A percentile compares a stretch with the other conserved stretches of the same genome.
phyloP scores from a whole-genome alignment of 23 red algal genomes.

The Cyanidioschyzon merolae region DNA sequence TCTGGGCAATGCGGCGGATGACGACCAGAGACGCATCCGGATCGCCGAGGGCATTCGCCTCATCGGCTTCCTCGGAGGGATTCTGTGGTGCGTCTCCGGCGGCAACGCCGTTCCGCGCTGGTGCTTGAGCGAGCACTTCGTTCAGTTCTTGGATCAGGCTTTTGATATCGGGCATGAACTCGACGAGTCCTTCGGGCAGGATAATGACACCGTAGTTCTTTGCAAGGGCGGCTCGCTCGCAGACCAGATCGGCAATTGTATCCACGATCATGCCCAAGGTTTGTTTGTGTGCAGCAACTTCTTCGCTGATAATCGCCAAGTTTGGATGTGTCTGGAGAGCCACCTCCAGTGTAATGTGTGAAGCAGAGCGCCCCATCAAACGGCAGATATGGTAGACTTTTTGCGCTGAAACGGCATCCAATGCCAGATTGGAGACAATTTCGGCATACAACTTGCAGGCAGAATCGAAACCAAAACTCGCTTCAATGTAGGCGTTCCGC shows the following conservation, averaged over 20 bases:
- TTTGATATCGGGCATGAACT: slow-evolving; percentile 97
- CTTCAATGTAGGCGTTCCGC: slow-evolving; percentile 70
- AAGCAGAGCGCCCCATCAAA: slow-evolving; percentile 88
- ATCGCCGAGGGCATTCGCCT: neutral
- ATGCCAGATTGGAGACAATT: slow-evolving; percentile 68
- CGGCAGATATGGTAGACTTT: slow-evolving; percentile 89
- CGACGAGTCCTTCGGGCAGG: slow-evolving; percentile 89
- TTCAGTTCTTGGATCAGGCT: slow-evolving; percentile 70
- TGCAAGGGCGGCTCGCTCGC: slow-evolving; percentile 38
- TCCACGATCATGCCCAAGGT: slow-evolving; percentile 53
- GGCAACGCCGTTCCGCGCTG: neutral
- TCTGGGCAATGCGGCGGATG: slow-evolving; percentile 25
- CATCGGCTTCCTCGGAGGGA: neutral
- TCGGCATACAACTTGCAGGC: slow-evolving; percentile 69
- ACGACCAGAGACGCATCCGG: neutral
- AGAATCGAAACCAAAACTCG: slow-evolving; percentile 89
- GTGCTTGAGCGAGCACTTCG: slow-evolving; percentile 53
- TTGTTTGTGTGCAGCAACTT: slow-evolving; percentile 62
- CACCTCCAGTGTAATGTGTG: slow-evolving; percentile 87
- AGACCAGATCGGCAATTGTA: slow-evolving; percentile 45
- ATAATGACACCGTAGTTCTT: slow-evolving; percentile 91
- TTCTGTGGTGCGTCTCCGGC: neutral
- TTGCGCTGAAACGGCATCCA: slow-evolving; percentile 80
- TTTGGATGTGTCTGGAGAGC: slow-evolving; percentile 95
- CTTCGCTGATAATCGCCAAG: slow-evolving; percentile 82